Base-by-base conservation (phyloP, 305 asterid genomes). In the Euphrasia arctica region DNA sequence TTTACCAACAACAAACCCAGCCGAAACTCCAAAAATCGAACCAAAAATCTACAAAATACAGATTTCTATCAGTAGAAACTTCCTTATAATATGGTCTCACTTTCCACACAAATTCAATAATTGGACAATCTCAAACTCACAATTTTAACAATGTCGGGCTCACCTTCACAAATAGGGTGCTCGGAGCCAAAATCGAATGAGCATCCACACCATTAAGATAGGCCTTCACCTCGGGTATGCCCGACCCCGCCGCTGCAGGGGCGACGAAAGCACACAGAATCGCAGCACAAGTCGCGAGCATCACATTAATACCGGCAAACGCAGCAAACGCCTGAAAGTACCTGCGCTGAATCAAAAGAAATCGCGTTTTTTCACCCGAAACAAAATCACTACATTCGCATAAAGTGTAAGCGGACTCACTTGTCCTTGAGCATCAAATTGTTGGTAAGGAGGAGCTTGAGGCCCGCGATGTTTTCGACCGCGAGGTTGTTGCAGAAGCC, bases 211-310 rank as follows among this genome's bases (percentile, higher is more conserved):
- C 98, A 61, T 91, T 91, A 71, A 91, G 94, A 71, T 89, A 89
- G 58, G 96, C 96, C 84, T 91, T 91, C 78, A 91, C 96, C 83
- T 91, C 98, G 65, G 95, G 98, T 66, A 91, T 91, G 67, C 98
- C 96, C 63, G 98, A 91, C 13, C 98, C 98, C 55, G 95, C 96
- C 25, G 98, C 98, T 47, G 95, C 96, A 58, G 96, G 98, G 67
- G 96, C 95, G 63, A 87, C 14, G 63, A 75, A 78, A 47, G 95
- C 95, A 76, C 98, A 91, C 50, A 91, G 80, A 8, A 73, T 75
- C 27, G 74, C 98, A 65, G 98, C 96, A 75, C 84, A 85, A 57
- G 48, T 60, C 64, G 98, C 95, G 66, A 91, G 82, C 64, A 74
- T 13, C 70, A 74, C 58, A 68, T 85, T 89, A 66, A 72, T 63